Base-by-base conservation (phyloP, 2,329 filamentous ascomycete species). In the Amauroascus niger region DNA sequence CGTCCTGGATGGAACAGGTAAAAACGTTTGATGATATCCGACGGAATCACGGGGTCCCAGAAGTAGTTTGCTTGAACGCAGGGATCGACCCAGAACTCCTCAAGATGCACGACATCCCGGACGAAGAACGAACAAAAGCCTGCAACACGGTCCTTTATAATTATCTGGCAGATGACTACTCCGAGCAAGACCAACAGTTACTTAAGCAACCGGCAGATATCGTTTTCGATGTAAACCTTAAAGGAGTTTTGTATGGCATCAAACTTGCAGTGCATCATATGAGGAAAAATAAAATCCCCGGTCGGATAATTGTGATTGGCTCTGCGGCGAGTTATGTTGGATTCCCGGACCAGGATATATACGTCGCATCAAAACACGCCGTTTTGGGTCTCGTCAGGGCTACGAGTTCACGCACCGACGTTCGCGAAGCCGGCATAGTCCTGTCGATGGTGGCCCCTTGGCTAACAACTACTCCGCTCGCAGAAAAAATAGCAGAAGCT, bases 61-160 rank as follows among this genome's bases (percentile, higher is more conserved):
- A 50, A 20, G 14, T 50, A 41, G 14, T 50, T 7, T 30, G 22
- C 16, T 22, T 41, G 20, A 50, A 50, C 13, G 48, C 48, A 5
- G 48, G 48, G 9, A 50, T 50, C 37, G 37, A 50, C 37, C 48
- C 48, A 9, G 48, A 50, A 32, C 35, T 50, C n/a, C 14, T 32
- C 9, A 43, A 50, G 22, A 20, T 30, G 35, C n/a, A 50, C 8
- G 16, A 40, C n/a, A 30, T 49, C 20, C 18, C 47, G 13, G 35
- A 28, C 20, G 47, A 40, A 28, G 32, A 40, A n/a, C 33, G 47
- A 39, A 39, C 28, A 18, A 26, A 40, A 20, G 20, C 37, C 13
- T 24, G 13, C 47, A 49, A 40, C 30, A 22, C 9, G 32, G 33
- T 49, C 32, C 47, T 49, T 5, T 40, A 49, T 18, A 40, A 49